phyloP scores from a whole-genome alignment of 208 protist genomes.

The Tetramitus jugosus region DNA sequence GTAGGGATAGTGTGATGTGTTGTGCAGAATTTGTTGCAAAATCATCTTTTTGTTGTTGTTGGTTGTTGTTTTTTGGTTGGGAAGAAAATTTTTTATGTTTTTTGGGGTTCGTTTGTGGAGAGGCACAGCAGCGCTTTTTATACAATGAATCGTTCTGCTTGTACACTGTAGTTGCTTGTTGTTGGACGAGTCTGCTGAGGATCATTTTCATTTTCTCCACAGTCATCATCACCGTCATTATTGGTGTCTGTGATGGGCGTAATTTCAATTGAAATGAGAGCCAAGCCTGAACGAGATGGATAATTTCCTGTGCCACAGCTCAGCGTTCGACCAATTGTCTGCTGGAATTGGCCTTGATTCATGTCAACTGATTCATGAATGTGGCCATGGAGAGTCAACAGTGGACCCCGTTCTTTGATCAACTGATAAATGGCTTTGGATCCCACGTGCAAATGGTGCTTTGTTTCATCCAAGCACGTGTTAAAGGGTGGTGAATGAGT shows the following conservation, averaged over 20 bases:
- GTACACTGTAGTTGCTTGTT: too few relatives aligned
- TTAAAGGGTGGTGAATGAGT: neutral
- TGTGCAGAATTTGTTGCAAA: too few relatives aligned
- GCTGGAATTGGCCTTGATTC: neutral
- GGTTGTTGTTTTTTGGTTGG: neutral
- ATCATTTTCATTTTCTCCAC: too few relatives aligned
- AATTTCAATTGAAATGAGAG: neutral
- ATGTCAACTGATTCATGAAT: neutral
- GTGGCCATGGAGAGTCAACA: neutral
- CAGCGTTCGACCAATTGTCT: neutral
- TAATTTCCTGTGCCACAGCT: neutral
- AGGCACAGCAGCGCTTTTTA: too few relatives aligned
- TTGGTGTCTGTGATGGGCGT: neutral
- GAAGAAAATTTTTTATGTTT: too few relatives aligned
- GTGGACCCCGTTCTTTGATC: neutral
- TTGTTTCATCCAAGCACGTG: neutral
- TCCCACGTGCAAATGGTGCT: neutral
- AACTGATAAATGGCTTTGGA: neutral
- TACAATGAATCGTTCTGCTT: too few relatives aligned
- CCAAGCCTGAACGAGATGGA: too few relatives aligned
- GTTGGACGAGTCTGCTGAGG: too few relatives aligned
- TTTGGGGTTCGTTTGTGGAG: too few relatives aligned
- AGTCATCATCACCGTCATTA: slow-evolving; percentile 12
- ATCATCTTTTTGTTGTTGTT: too few relatives aligned
- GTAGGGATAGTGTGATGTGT: too few relatives aligned